Base-by-base conservation (phyloP, 495 filamentous ascomycete species). In the Penicillium atrosanguineum region DNA sequence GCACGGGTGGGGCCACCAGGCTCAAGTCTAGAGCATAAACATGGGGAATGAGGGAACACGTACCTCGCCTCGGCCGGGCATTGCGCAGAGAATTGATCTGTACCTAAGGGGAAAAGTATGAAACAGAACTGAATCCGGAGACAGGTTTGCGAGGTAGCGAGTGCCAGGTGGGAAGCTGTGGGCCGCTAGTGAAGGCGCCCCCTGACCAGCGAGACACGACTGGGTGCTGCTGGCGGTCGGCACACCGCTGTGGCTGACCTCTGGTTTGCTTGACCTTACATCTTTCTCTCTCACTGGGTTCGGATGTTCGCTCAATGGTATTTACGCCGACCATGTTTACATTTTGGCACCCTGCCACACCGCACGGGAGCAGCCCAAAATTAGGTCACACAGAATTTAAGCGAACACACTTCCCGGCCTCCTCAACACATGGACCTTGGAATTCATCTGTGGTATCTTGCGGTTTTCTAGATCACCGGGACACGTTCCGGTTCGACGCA, bases 31-130 rank as follows among this genome's bases (percentile, higher is more conserved):
- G 34, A 50, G 7, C 7, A 34, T 18, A 18, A 38, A 15, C 8
- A 12, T 12, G 6, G 15, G 26, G 19, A 23, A 19, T n/a, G 40
- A 37, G 21, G 44, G 28, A 20, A 37, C 26, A 57, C 67, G 25
- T 64, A 72, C 69, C 61, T 72, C 69, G 54, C 69, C 69, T 53
- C 69, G 52, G 23, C 23, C 23, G 23, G 23, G 23, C 69, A 72
- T 72, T 21, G 19, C 70, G 61, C 18, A 48, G 2, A 20, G n/a
- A 19, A n/a, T 18, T 20, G 16, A 19, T 6, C 19, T 40, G 38
- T 7, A 20, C 0, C 38, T 4, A 19, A 15, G n/a, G 16, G n/a
- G 5, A 40, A 4, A n/a, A 19, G 6, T 19, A 20, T 34, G 8
- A n/a, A 40, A 7, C 4, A 14, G n/a, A 5, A 34, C 12, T 2